Percentiles rank a stretch among this genome's conserved stretches.
Evolutionary conservation across 2,329 filamentous ascomycete species (phyloP).

Genomic region (Rhytidhysteron rufulum): DNA sequence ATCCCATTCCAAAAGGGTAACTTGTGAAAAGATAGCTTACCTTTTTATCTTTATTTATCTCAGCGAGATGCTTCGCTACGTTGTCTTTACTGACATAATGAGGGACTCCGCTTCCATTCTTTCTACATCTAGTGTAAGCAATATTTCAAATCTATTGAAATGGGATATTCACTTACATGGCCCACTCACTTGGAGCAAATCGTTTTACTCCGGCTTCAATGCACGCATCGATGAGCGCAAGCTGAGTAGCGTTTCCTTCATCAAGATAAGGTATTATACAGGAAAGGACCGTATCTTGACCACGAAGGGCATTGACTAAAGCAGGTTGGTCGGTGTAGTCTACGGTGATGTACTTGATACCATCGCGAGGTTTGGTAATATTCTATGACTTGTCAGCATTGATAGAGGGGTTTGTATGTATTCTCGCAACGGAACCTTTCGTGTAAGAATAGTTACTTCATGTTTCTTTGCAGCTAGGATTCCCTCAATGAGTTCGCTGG

Average conservation of each 20-base stretch:
- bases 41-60: slow-evolving; percentile 48
- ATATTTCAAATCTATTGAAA: not conserved
- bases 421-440: slow-evolving; percentile 34
- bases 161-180: slow-evolving; percentile 9
- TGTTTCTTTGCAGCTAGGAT: slow-evolving; percentile 50
- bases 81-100: slow-evolving; percentile 52
- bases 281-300: slow-evolving; percentile 52
- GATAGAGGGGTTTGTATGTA: not conserved
- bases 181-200: slow-evolving; percentile 31
- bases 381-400: not conserved
- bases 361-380: slow-evolving; percentile 10
- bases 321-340: slow-evolving; percentile 43
- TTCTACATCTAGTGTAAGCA: slow-evolving; percentile 5
- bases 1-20: not conserved
- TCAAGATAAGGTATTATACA: slow-evolving; percentile 40
- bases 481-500: slow-evolving; percentile 50
- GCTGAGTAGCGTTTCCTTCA: slow-evolving; percentile 18
- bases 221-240: slow-evolving; percentile 29
- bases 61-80: slow-evolving; percentile 48
- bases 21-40: slow-evolving; percentile 19
- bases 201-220: slow-evolving; percentile 24
- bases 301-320: slow-evolving; percentile 40
- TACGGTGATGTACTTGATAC: slow-evolving; percentile 39
- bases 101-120: slow-evolving; percentile 34
- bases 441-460: slow-evolving; percentile 49